Percentiles rank a stretch among this genome's conserved stretches.
These are phyloP conservation scores for Alloteropsis semialata DNA, from an alignment of 176 grass and related monocot species.

Conservation along the genomic window DNA sequence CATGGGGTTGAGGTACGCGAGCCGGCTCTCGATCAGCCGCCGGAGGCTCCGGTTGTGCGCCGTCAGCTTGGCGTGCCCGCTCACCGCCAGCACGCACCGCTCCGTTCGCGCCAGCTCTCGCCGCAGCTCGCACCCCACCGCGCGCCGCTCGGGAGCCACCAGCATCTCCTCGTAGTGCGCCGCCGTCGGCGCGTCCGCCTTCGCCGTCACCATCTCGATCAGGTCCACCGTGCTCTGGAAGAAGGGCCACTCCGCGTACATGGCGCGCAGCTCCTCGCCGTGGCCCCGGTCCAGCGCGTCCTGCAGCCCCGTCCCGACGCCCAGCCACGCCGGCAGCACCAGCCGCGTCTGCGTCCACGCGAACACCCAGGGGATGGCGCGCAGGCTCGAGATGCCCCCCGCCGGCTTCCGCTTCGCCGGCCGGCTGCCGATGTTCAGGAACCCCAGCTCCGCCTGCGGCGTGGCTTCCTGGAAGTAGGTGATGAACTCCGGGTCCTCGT, in stretches of 20 bases:
- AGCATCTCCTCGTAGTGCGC: conserved; percentile 79
- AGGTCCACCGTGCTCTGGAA: conserved; percentile 88
- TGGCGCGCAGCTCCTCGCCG: conserved; percentile 55
- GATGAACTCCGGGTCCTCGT: conserved; percentile 76
- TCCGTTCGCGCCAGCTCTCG: conserved; percentile 49
- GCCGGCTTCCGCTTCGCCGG: conserved; percentile 56
- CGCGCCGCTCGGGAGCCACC: conserved; percentile 32
- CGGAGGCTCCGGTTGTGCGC: conserved; percentile 66
- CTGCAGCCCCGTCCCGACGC: conserved; percentile 68
- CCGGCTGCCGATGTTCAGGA: conserved; percentile 86
- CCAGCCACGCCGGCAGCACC: conserved; percentile 85
- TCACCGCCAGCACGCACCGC: conserved; percentile 63
- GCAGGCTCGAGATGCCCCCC: conserved; percentile 58
- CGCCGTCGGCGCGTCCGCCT: conserved; percentile 69
- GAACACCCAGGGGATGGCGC: conserved; percentile 92
- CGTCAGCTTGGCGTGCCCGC: conserved; percentile 74
- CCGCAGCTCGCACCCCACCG: conserved; percentile 40
- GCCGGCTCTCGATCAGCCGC: conserved; percentile 68
- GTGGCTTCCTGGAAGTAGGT: conserved; percentile 94
- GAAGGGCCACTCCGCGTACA: conserved; percentile 94
- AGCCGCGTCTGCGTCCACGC: conserved; percentile 95
- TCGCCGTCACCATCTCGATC: conserved; percentile 93
- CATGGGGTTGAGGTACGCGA: conserved; percentile 78
- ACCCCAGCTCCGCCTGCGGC: conserved; percentile 77
- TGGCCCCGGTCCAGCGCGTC: conserved; percentile 59